phyloP scores from a whole-genome alignment of 768 basidiomycete species.

The Daedaleopsis nitida region DNA sequence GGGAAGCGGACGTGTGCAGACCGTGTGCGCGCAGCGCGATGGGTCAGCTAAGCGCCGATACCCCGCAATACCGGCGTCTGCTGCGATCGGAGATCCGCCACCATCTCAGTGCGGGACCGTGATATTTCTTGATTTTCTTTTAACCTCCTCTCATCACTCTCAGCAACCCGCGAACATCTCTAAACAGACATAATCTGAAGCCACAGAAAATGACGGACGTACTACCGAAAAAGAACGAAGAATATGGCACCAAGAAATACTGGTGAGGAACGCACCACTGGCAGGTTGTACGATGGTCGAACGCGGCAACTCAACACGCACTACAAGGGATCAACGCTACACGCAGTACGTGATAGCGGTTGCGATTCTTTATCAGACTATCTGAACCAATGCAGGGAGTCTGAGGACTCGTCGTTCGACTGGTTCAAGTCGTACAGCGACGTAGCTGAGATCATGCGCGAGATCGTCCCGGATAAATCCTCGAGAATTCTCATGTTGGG shows the following conservation, averaged over 20 bases:
- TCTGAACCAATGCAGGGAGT: slow-evolving; percentile 44
- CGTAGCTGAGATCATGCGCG: slow-evolving; percentile 60
- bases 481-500: slow-evolving; percentile 77
- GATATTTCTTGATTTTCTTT: not conserved
- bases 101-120: not conserved
- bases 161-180: not conserved
- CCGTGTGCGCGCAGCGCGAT: slow-evolving; percentile 1
- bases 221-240: slow-evolving; percentile 65
- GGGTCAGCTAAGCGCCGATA: not conserved
- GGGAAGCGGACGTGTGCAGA: slow-evolving; percentile 2
- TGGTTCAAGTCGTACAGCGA: slow-evolving; percentile 88
- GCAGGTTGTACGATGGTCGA: not conserved
- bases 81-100: slow-evolving; percentile 11
- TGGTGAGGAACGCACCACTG: slow-evolving; percentile 51
- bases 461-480: slow-evolving; percentile 61
- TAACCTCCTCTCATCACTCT: not conserved
- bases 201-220: slow-evolving; percentile 15
- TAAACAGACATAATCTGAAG: not conserved
- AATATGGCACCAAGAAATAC: slow-evolving; percentile 68
- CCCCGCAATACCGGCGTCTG: slow-evolving; percentile 14
- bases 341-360: slow-evolving; percentile 45
- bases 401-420: slow-evolving; percentile 65
- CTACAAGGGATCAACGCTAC: slow-evolving; percentile 69
- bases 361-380: too few relatives aligned
- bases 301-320: not conserved